Conservation (phyloP, 2,329 filamentous ascomycete species). For the Sphaerulina populicola region DNA sequence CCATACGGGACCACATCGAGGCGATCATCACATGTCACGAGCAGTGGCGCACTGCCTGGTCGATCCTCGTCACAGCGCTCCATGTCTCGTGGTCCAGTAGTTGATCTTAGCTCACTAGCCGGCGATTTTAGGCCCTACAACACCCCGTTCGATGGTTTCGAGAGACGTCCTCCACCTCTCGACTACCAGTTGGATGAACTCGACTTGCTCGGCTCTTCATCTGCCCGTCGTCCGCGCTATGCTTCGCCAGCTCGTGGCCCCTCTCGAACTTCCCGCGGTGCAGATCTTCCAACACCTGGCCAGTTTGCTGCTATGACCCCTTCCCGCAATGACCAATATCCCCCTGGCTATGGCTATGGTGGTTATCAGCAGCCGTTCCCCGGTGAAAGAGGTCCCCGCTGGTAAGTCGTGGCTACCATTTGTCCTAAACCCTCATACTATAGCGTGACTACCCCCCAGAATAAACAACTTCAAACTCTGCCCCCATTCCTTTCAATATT, state of each 20-base stretch:
- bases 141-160: not conserved
- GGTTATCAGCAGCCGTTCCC: not conserved
- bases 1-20: not conserved
- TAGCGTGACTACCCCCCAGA: not conserved
- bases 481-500: not conserved
- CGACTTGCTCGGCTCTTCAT: not conserved
- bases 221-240: not conserved
- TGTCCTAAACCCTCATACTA: not conserved
- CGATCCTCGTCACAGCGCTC: constrained; percentile 1
- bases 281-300: not conserved
- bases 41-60: not conserved
- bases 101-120: not conserved
- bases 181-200: not conserved
- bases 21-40: not conserved
- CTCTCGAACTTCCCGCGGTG: not conserved
- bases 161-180: not conserved
- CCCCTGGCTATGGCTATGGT: not conserved
- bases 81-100: not conserved
- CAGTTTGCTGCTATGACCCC: not conserved
- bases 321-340: not conserved
- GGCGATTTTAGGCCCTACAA: constrained; percentile 1
- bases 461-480: not conserved
- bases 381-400: not conserved
- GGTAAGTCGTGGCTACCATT: not conserved
- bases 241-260: not conserved